Conservation (phyloP, 2,329 filamentous ascomycete species). For the Aspergillus neotritici region DNA sequence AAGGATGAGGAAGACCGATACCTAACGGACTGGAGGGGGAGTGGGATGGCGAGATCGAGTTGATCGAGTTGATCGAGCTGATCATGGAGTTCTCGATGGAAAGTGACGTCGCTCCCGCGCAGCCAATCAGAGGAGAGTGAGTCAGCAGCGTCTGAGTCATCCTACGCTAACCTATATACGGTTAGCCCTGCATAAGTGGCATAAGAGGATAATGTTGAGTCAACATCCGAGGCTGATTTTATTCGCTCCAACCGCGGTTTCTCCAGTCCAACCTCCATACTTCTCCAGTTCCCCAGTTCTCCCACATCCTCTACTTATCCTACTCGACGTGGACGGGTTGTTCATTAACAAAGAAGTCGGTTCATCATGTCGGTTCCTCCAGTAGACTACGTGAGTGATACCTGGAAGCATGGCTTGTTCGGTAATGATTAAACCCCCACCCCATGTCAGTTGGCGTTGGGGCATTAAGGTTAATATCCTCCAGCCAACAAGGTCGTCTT, state of each 20-base stretch:
- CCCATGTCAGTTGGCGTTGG: background rate
- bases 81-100: background rate
- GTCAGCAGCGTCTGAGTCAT: background rate
- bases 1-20: background rate
- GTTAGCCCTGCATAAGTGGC: background rate
- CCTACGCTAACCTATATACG: background rate
- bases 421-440: conserved; percentile 47
- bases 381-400: conserved; percentile 70
- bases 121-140: background rate
- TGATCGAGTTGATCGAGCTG: background rate
- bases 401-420: conserved; percentile 86
- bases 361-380: conserved; percentile 60
- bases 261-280: no score
- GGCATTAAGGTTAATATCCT: conserved; percentile 5
- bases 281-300: no score
- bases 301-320: no score
- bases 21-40: no score
- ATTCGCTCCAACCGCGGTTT: no score
- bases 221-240: background rate
- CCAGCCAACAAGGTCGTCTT: conserved; percentile 83
- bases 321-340: no score
- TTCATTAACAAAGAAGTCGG: background rate
- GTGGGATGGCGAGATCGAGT: no score
- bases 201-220: background rate
- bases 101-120: background rate